Conservation (phyloP, 352 stramenopile genomes). For the Phytopythium boreale region DNA sequence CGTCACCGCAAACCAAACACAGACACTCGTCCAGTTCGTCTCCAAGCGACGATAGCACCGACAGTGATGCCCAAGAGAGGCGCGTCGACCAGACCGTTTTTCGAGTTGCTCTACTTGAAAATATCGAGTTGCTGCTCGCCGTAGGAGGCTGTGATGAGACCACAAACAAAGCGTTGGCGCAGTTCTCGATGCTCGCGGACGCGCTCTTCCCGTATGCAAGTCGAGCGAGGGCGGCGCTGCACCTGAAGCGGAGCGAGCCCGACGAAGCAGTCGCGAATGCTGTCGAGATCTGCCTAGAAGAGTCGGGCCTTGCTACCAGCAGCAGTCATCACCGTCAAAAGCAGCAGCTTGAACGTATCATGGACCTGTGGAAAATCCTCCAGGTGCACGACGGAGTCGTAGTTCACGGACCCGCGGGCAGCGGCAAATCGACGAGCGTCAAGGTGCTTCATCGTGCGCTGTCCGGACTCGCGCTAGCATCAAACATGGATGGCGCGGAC, state of each 20-base stretch:
- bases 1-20: neutral
- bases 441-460: slow-evolving; percentile 46
- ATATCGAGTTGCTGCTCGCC: slow-evolving; percentile 10
- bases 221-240: slow-evolving; percentile 15
- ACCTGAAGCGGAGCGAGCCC: slow-evolving; percentile 15
- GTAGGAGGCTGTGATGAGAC: neutral
- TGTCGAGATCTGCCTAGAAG: slow-evolving; percentile 41
- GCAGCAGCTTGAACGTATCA: slow-evolving; percentile 20
- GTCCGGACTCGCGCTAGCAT: slow-evolving; percentile 30
- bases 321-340: neutral
- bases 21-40: neutral
- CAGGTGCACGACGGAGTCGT: slow-evolving; percentile 24
- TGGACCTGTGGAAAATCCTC: slow-evolving; percentile 39
- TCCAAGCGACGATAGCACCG: neutral
- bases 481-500: neutral
- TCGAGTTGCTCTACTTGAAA: neutral
- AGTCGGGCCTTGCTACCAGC: slow-evolving; percentile 12
- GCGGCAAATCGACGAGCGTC: slow-evolving; percentile 52
- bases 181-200: slow-evolving; percentile 12
- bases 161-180: neutral
- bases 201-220: slow-evolving; percentile 25
- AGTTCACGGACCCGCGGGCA: slow-evolving; percentile 33
- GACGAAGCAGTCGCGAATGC: slow-evolving; percentile 43
- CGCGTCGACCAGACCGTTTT: neutral
- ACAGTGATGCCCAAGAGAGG: neutral